phyloP scores from a whole-genome alignment of 108 stramenopile species.

The Conticribra guillardii region DNA sequence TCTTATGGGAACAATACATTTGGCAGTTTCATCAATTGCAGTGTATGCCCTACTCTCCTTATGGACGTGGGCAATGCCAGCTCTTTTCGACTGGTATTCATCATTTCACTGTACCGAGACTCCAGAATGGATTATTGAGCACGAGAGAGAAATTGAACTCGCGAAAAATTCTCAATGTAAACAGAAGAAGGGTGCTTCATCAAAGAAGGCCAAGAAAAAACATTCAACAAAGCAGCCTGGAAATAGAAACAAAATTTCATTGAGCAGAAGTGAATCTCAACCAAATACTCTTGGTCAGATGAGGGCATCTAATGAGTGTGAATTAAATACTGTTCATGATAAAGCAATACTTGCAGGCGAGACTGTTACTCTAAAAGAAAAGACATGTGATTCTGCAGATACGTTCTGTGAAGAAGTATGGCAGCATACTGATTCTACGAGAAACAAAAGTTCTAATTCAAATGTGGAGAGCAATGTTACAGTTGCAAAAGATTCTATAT shows the following conservation, averaged over 20 bases:
- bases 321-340: too few relatives aligned
- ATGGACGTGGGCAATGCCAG: slow-evolving; percentile 13
- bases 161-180: slow-evolving; percentile 31
- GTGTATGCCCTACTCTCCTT: slow-evolving; percentile 22
- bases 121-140: slow-evolving; percentile 47
- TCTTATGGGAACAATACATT: slow-evolving; percentile 9
- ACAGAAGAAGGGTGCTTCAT: slow-evolving; percentile 8
- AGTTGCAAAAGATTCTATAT: slow-evolving; percentile 6
- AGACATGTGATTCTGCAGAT: too few relatives aligned
- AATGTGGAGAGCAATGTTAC: background rate
- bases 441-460: too few relatives aligned
- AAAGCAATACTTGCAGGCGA: background rate
- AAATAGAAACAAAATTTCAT: background rate
- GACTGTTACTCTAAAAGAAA: too few relatives aligned
- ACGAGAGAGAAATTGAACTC: slow-evolving; percentile 46
- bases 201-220: slow-evolving; percentile 35
- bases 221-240: slow-evolving; percentile 1
- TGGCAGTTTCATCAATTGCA: slow-evolving; percentile 31
- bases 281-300: too few relatives aligned
- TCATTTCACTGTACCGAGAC: slow-evolving; percentile 10
- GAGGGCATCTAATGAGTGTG: too few relatives aligned
- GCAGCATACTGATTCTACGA: too few relatives aligned
- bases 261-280: too few relatives aligned
- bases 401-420: too few relatives aligned
- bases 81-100: slow-evolving; percentile 15